Evolutionary conservation across 2,329 filamentous ascomycete genomes (phyloP), one percentile per base, ranked within the genome.

Genomic region (Colletotrichum sp.): DNA sequence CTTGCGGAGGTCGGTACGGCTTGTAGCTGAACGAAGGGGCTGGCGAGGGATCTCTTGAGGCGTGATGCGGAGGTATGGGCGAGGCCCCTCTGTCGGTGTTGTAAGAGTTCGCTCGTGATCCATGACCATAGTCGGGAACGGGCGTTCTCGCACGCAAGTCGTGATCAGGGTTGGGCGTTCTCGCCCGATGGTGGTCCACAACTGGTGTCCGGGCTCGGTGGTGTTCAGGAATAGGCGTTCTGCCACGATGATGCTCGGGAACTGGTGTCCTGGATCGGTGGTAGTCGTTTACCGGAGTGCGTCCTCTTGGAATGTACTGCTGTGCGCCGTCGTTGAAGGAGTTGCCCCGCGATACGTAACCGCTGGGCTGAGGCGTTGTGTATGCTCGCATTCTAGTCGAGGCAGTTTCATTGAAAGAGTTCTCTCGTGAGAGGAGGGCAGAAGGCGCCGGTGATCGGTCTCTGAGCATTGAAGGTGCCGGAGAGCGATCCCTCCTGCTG

Each of bases 1-100:
- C 75, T 32, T 65, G 75, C 9, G 71, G 82, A 16, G 74, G 74
- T 80, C 80, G 83, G 73, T 80, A 78, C 32, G 82, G 82, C 28
- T 80, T 79, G 81, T 83, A 80, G 21, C 81, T 82, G 70, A 81
- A 82, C 7, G 82, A 83, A 7, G 84, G 86, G 3, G 81, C 81
- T 6, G 86, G 87, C 8, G 86, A 88, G 49, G 83, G 80, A 8
- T 82, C 83, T 77, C 87, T 82, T 12, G 83, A 82, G 44, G 77
- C 80, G 57, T 83, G 79, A 70, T 79, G 76, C 83, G 81, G 62
- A 44, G 62, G 75, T 82, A 84, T 77, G 60, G 80, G 80, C 12
- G 81, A 83, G 30, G 79, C 79, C n/a, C 77, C 81, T 57, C 83
- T 81, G 7, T 78, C 83, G 59, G 83, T 81, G 79, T 86, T 80